Base-by-base conservation (phyloP, 768 basidiomycete species). In the Leucocoprinus leucothites region DNA sequence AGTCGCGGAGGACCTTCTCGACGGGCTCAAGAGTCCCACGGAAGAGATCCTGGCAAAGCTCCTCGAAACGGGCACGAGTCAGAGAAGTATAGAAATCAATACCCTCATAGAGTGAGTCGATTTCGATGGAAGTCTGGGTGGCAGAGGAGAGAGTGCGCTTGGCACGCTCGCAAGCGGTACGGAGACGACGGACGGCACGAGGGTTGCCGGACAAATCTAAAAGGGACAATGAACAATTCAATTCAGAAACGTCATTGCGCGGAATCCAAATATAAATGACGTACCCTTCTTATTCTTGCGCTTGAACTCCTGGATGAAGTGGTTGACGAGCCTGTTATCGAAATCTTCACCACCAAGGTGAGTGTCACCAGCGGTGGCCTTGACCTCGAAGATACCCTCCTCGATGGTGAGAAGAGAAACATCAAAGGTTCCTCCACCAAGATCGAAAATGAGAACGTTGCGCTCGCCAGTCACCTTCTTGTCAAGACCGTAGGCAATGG, bases 261-360 rank as follows among this genome's bases (percentile, higher is more conserved):
- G 22, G 24, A 46, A 53, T 52, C 9, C 38, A 34, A 1, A 64
- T 28, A 48, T 51, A 50, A 11, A 22, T 26, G 3, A 66, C 79
- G 57, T 64, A 84, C 86, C 88, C 77, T 94, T 94, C 85, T 97
- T 98, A 84, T 94, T 81, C 80, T 97, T 96, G 70, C 90, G 84
- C 84, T 96, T 96, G 82, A 96, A 96, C 73, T 96, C 91, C 71
- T 94, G 91, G 58, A 88, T 87, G 67, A 97, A 95, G 82, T 95
- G 92, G 74, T 92, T 94, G 71, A 98, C 93, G 63, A 98, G 91
- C 62, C 94, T 87, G 78, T 96, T 96, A 72, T 98, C 95, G 63
- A 98, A 98, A 73, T 98, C 94, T 71, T 97, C 95, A 74, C 95
- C 95, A 74, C 95, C 95, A 73, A 98, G 83, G 72, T 98, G 94